Base-by-base conservation (phyloP, 2,329 filamentous ascomycete genomes). In the Epichloe sp. region DNA sequence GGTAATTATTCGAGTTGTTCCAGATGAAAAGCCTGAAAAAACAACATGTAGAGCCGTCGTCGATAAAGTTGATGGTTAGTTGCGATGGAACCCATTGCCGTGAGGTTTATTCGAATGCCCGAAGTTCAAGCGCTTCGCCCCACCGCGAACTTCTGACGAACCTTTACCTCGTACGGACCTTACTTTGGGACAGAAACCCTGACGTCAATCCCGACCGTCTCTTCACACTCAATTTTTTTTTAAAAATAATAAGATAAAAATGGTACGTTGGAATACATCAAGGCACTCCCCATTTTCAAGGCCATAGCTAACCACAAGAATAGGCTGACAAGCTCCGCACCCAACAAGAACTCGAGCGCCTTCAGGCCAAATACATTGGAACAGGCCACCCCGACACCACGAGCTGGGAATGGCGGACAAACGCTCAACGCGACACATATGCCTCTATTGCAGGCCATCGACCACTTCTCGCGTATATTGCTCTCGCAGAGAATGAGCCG, bases 301-400 rank as follows among this genome's bases (percentile, higher is more conserved):
- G 31, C 31, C 31, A 31, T 31, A 3, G 31, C 31, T 26, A 41
- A 47, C 36, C 50, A 14, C 51, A 45, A 44, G 10, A 50, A 7
- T 46, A 83, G 93, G 93, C 93, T 69, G 93, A 98, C 74, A 98
- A 98, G 73, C 86, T 98, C 58, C 90, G 93, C 65, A 93, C 88
- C 10, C 88, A 95, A 61, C 93, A 98, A 71, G 93, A 98, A 69
- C 90, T 98, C 65, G 93, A 98, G 71, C 85, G 89, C 57, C 86
- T 97, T 17, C 93, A 98, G 71, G 85, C 90, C 63, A 94, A 94
- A 63, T 96, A 93, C 74, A 78, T 98, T 62, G 93, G 93, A 59
- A 97, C 93, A 4, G 93, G 93, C 23, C 90, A 96, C 68, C 88
- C 91, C 43, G 93, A 98, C 72, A 97, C 91, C 14, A 95, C 89